phyloP scores from a whole-genome alignment of 148 eudicot genomes.

The Chenopodium album region DNA sequence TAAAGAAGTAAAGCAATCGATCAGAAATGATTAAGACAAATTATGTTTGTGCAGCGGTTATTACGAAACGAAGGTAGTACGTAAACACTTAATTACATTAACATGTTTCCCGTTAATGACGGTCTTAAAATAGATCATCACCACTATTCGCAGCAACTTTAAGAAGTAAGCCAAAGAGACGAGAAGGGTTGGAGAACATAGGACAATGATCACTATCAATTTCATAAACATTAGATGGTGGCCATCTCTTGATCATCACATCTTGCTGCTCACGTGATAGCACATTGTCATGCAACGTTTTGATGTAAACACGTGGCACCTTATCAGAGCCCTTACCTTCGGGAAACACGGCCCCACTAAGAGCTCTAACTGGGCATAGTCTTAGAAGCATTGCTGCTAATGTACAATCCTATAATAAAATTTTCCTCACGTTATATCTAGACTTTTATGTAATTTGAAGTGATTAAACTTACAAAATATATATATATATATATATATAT shows the following conservation, averaged over 20 bases:
- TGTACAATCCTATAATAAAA: slow-evolving; percentile 26
- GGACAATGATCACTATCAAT: slow-evolving; percentile 41
- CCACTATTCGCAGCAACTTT: slow-evolving; percentile 9
- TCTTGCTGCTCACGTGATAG: slow-evolving; percentile 25
- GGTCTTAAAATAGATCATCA: too few relatives aligned
- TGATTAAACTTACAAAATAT: too few relatives aligned
- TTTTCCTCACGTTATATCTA: neutral
- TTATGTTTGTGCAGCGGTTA: too few relatives aligned
- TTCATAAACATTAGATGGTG: slow-evolving; percentile 27
- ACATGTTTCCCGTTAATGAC: too few relatives aligned
- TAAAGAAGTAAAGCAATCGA: too few relatives aligned
- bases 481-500: too few relatives aligned
- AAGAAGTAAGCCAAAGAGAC: slow-evolving; percentile 28
- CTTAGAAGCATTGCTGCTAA: slow-evolving; percentile 30
- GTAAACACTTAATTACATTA: too few relatives aligned
- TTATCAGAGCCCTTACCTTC: slow-evolving; percentile 12
- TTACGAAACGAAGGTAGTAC: too few relatives aligned
- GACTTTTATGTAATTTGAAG: too few relatives aligned
- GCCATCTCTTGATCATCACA: slow-evolving; percentile 34
- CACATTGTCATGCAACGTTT: slow-evolving; percentile 28
- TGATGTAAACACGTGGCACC: slow-evolving; percentile 40
- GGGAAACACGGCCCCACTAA: slow-evolving; percentile 14
- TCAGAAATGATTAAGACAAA: too few relatives aligned
- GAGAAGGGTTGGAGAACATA: slow-evolving; percentile 30
- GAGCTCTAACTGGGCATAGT: slow-evolving; percentile 19